Evolutionary conservation across 805 yeast genomes (phyloP), one percentile per base, ranked within the genome.

Genomic region (Groenewaldozyma salmanticensis): DNA sequence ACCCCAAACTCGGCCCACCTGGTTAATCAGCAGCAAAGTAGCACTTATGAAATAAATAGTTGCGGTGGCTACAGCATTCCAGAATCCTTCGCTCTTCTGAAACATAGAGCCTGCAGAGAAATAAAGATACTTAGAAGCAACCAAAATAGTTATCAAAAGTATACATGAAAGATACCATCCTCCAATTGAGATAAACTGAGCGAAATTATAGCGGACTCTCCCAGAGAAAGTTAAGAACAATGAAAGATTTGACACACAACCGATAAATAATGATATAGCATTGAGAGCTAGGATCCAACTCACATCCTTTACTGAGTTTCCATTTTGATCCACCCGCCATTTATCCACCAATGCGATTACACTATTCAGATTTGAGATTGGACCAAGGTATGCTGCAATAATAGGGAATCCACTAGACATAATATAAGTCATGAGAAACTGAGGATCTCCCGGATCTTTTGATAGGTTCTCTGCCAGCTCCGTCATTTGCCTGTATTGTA

Each of bases 321-420:
- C 44, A 27, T 64, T 51, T 0, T 44, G 33, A 0, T 61, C 59
- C n/a, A 52, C 46, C 39, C 79, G 58, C 95, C 95, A 85, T 37
- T 70, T 67, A 42, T 81, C 79, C 0, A 78, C 75, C 13, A 83
- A 67, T 4, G 88, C 84, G 1, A 81, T 77, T 4, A 82, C 65
- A 0, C 90, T 80, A 33, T 77, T 69, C 68, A 82, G 71, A 50
- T 83, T 83, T 4, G 90, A 78, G 21, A 85, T 51, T 0, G 95
- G 94, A 0, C 92, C 94, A 29, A 79, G 52, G 49, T 90, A 81
- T 4, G 90, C 86, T 1, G 88, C 77, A 5, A 80, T 55, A 20
- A 85, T 68, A 0, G 95, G 95, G 48, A 84, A 70, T 49, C 78
- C 77, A 2, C 81, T 71, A 2, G 88, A 77, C 0, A 79, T 59